Evolutionary conservation across 306 rosid genomes (phyloP), one percentile per base, ranked within the genome.

Genomic region (Begonia loranthoides): DNA sequence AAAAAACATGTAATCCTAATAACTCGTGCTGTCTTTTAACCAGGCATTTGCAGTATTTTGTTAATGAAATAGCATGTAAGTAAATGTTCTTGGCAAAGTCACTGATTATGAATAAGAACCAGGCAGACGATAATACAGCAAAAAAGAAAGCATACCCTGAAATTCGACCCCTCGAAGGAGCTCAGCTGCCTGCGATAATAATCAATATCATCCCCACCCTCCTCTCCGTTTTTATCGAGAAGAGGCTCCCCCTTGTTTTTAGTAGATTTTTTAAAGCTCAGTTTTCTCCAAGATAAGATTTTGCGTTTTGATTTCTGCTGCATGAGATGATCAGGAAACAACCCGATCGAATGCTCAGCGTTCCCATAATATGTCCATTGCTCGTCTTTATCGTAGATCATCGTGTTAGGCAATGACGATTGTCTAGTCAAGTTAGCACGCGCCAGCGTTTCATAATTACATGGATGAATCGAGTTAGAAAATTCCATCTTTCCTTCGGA

Each of bases 161-260:
- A 56, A 64, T 38, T 50, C 16, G 59, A 55, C 28, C 57, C 69
- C 43, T 71, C 60, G 3, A 56, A 52, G 10, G 65, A 53, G 54
- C 62, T 47, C 10, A 56, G 71, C 67, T 64, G 76, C 64, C 76
- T 59, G 11, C 71, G 70, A 19, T 60, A 62, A 14, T 54, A 64
- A 47, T 70, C 76, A 36, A 70, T 70, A 46, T 70, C 76, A 24
- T 70, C 76, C 11, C 76, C 76, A 17, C 76, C 76, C 9, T 70
- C 67, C 47, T 70, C 76, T 19, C 61, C 65, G 17, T 65, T 65
- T 56, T 71, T 62, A 21, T 62, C 61, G 46, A 71, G 50, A 49
- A 71, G 76, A 49, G 76, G 68, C 59, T 71, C 76, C 39, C 62
- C 76, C 22, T 62, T 66, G 56, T 50, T 3, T 45, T 66, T 66